Conservation (phyloP, 495 filamentous ascomycete genomes). For the Trichoderma gamsii region DNA sequence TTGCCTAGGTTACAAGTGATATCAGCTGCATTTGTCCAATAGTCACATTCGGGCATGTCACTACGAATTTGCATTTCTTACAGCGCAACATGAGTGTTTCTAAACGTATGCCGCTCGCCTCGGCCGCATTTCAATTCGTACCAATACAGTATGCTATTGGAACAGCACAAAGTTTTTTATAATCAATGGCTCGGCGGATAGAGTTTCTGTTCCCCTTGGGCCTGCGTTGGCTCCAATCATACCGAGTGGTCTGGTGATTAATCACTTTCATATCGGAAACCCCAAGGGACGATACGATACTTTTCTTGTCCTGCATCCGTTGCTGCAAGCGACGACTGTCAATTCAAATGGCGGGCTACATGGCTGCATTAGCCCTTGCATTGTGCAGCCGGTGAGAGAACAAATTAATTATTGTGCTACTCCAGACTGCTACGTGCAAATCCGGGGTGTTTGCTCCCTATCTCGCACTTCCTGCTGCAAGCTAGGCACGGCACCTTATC, state of each 20-base stretch:
- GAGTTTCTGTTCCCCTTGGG: not conserved
- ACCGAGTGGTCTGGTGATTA: not conserved
- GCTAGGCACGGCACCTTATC: constrained; percentile 10
- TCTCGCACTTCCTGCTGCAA: not conserved
- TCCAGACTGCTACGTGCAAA: not conserved
- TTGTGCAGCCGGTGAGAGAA: constrained; percentile 10
- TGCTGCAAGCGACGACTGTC: not conserved
- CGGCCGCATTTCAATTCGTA: not conserved
- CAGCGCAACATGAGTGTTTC: not conserved
- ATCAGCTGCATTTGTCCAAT: not conserved
- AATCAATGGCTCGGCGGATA: not conserved
- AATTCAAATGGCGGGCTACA: not conserved
- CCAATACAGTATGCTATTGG: not conserved
- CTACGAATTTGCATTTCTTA: not conserved
- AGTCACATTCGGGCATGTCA: not conserved
- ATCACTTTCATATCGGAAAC: not conserved
- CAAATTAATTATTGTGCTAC: not conserved
- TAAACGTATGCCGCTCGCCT: not conserved
- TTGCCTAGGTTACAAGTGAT: not conserved
- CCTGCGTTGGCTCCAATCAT: not conserved
- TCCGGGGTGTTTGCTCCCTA: constrained; percentile 11
- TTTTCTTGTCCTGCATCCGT: not conserved
- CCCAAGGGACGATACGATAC: not conserved
- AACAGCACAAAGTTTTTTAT: not conserved
- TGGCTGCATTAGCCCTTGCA: not conserved